Evolutionary conservation across 306 rosid genomes (phyloP).

Genomic region (Cajanus cajan): DNA sequence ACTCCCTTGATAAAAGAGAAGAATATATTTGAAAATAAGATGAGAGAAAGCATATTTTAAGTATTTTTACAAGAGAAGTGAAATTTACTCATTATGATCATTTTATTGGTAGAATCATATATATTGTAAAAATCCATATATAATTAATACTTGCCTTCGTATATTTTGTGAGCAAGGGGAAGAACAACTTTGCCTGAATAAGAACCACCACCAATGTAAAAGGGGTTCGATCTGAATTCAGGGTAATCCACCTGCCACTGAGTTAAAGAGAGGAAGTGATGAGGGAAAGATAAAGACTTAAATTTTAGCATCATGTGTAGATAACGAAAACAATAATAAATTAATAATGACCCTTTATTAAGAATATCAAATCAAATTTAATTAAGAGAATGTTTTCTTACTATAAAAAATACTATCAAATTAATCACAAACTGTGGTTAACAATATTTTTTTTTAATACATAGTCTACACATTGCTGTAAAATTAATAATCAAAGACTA

Average conservation of each 20-base stretch:
- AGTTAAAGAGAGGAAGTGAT: too few relatives aligned
- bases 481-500: too few relatives aligned
- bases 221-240: neutral
- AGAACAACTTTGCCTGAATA: neutral
- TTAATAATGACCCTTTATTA: neutral
- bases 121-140: neutral
- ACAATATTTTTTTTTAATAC: too few relatives aligned
- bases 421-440: too few relatives aligned
- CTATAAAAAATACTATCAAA: too few relatives aligned
- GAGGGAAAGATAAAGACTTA: neutral
- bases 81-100: neutral
- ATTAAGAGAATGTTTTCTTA: neutral
- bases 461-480: too few relatives aligned
- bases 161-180: neutral
- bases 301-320: too few relatives aligned
- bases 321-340: neutral
- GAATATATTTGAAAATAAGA: neutral
- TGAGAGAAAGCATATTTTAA: too few relatives aligned
- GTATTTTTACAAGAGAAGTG: neutral
- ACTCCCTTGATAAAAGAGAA: too few relatives aligned
- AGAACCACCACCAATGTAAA: conserved; percentile 28
- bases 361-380: neutral
- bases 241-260: conserved; percentile 6
- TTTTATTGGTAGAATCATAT: neutral
- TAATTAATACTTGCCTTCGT: neutral